phyloP scores from a whole-genome alignment of 2,329 filamentous ascomycete species.

The Cytospora chrysosperma region DNA sequence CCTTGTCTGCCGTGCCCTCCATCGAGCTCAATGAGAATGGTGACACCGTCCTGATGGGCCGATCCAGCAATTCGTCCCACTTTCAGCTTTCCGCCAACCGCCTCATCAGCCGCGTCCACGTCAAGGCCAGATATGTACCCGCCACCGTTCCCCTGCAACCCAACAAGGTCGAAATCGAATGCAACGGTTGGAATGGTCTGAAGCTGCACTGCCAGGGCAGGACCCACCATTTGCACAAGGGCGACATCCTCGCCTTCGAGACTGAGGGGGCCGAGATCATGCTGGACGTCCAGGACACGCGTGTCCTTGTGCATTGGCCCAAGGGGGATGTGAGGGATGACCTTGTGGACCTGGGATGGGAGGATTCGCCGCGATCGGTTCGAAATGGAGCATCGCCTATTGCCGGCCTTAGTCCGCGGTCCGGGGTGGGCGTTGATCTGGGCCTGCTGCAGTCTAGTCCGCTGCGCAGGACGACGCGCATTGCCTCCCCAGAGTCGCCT shows the following conservation, averaged over 20 bases:
- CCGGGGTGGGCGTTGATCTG: constrained; percentile 31
- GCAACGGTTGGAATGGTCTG: constrained; percentile 93
- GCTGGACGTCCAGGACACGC: constrained; percentile 89
- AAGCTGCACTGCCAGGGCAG: constrained; percentile 89
- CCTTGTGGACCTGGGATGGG: constrained; percentile 70
- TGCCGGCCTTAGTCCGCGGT: constrained; percentile 33
- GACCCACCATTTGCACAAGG: constrained; percentile 82
- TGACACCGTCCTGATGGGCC: constrained; percentile 80
- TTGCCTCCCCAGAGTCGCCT: constrained; percentile 74
- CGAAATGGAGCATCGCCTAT: constrained; percentile 29
- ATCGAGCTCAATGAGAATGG: constrained; percentile 80
- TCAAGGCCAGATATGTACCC: constrained; percentile 80
- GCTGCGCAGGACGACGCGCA: constrained; percentile 54
- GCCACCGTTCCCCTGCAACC: constrained; percentile 63
- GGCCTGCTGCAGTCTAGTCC: constrained; percentile 59
- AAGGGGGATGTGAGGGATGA: constrained; percentile 51
- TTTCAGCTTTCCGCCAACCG: constrained; percentile 92
- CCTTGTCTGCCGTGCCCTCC: constrained; percentile 79
- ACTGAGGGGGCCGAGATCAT: constrained; percentile 88
- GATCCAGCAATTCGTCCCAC: constrained; percentile 93
- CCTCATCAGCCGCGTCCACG: constrained; percentile 88
- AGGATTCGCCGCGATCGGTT: constrained; percentile 54
- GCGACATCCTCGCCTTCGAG: constrained; percentile 86
- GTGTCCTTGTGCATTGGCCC: constrained; percentile 89
- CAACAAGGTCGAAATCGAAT: constrained; percentile 83